Conservation (phyloP, 1,284 basidiomycete genomes). For the Boletus mariae region DNA sequence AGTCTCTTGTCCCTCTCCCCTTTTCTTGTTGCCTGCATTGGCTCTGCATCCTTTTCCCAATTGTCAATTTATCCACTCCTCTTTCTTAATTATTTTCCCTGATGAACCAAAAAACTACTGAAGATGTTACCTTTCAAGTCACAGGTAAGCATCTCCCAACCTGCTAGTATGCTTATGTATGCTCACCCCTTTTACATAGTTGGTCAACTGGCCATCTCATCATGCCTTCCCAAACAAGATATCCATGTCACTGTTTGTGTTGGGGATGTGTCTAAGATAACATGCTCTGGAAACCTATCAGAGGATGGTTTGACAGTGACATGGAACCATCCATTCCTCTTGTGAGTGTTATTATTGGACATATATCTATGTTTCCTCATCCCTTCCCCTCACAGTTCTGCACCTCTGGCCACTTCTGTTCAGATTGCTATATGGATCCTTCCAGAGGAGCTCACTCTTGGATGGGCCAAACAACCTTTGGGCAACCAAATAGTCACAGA, state of each 20-base stretch:
- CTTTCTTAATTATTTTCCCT: too few relatives aligned
- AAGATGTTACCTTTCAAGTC: not conserved
- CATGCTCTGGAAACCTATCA: too few relatives aligned
- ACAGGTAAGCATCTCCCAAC: not conserved
- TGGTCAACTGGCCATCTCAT: too few relatives aligned
- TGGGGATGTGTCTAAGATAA: too few relatives aligned
- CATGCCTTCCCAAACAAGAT: too few relatives aligned
- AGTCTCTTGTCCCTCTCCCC: too few relatives aligned
- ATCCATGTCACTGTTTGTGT: too few relatives aligned
- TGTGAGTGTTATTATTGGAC: not conserved
- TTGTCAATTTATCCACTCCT: too few relatives aligned
- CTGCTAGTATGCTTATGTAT: not conserved
- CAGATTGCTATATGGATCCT: not conserved
- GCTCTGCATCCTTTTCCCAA: too few relatives aligned
- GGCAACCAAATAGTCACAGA: not conserved
- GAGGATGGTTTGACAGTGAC: too few relatives aligned
- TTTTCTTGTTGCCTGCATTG: too few relatives aligned
- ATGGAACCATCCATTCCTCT: too few relatives aligned
- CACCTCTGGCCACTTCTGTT: not conserved
- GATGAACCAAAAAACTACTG: not conserved
- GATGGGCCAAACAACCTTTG: not conserved
- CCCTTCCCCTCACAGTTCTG: not conserved
- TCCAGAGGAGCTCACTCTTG: not conserved
- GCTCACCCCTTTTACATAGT: not conserved
- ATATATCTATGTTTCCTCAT: not conserved